These are phyloP conservation scores for Colletotrichum tabaci DNA, from an alignment of 2,329 filamentous ascomycete species.

Conservation along the genomic window DNA sequence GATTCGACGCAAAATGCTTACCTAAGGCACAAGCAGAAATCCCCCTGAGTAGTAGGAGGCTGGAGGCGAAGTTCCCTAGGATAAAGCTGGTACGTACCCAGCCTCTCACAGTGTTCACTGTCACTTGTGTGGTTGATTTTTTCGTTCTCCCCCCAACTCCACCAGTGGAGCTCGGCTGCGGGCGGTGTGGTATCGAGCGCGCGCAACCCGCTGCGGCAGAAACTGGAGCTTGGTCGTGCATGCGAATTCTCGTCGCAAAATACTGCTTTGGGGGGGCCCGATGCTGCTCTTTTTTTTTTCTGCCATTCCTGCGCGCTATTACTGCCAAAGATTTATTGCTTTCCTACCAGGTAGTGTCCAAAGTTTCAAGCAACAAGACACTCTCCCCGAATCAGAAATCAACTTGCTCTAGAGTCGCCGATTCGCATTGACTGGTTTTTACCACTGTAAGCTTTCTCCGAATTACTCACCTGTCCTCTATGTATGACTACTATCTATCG, in stretches of 20 bases:
- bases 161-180: conserved; percentile 30
- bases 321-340: conserved; percentile 14
- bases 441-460: conserved; percentile 28
- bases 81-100: conserved; percentile 17
- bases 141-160: conserved; percentile 15
- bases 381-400: background rate
- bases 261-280: conserved; percentile 31
- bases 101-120: conserved; percentile 4
- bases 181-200: conserved; percentile 38
- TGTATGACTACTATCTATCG: conserved; percentile 29
- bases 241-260: conserved; percentile 43
- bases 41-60: background rate
- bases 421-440: conserved; percentile 17
- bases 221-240: conserved; percentile 41
- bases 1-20: background rate
- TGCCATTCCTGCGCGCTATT: conserved; percentile 22
- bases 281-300: conserved; percentile 11
- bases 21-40: background rate
- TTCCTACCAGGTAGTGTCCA: background rate
- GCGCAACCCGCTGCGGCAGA: conserved; percentile 40
- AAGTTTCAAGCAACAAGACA: conserved; percentile 8
- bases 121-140: conserved; percentile 38
- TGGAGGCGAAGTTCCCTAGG: background rate
- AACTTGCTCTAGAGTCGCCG: background rate
- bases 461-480: conserved; percentile 30